Evolutionary conservation across 768 basidiomycete species (phyloP), one percentile per base, ranked within the genome.

Genomic region (Russula lepida): DNA sequence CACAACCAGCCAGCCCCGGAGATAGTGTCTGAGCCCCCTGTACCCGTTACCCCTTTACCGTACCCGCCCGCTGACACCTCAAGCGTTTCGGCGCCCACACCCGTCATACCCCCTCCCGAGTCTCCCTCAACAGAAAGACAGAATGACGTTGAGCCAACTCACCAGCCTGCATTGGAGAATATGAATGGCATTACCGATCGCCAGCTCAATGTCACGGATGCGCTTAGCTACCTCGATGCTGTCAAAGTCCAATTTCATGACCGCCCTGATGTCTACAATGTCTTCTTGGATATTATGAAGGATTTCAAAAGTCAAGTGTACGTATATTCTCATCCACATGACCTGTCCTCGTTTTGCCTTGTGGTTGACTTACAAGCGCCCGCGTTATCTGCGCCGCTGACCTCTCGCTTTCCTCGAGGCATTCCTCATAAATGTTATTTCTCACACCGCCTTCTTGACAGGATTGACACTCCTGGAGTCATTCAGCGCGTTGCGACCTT

Each of bases 391-490:
- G 15, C 28, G 15, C 13, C 11, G 30, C 39, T 21, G 28, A 27
- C n/a, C 3, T 33, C 33, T 30, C 32, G 1, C 23, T 27, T 27
- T 48, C 53, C 4, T 25, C 15, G 35, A 39, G 27, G 30, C 37
- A 4, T 25, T 41, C 49, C 1, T 30, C 49, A 33, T 43, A 32
- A 43, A 27, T 5, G 3, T n/a, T 23, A 15, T 13, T 15, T 25
- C 37, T 51, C 50, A 55, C 12, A 17, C 8, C 12, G 21, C 12
- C 9, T 23, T 55, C 51, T 35, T 53, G 1, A 13, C 70, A 95
- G 95, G 39, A 98, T 99, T 72, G 95, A 98, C 73, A 99, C 95
- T 0, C 95, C 95, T 0, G 94, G 93, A 39, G 95, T 99, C 50
- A 99, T 99, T 69, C 86, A 86, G 69, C 91, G 95, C 55, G 95